Percentiles rank a stretch among this genome's conserved stretches.
These are phyloP conservation scores for Pistacia integerrima DNA, from an alignment of 345 rosid genomes.

Conservation along the genomic window DNA sequence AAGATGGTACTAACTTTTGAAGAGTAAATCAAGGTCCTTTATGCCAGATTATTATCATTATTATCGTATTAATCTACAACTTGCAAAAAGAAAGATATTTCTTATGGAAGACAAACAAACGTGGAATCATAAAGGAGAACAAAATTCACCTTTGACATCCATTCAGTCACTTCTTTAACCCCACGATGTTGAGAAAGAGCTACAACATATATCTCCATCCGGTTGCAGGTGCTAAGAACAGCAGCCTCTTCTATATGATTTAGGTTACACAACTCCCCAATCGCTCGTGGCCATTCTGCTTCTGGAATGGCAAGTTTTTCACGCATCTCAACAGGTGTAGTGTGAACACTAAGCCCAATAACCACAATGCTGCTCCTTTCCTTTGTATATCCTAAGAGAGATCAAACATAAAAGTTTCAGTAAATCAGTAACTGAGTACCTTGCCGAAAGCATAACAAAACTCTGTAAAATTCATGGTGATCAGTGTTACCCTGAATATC, in stretches of 20 bases:
- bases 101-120: background rate
- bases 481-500: background rate
- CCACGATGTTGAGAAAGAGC: constrained; percentile 83
- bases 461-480: background rate
- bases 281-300: constrained; percentile 85
- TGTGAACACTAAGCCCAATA: constrained; percentile 76
- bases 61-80: background rate
- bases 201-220: constrained; percentile 76
- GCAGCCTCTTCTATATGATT: constrained; percentile 93
- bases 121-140: constrained; percentile 3
- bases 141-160: constrained; percentile 80
- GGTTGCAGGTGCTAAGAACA: constrained; percentile 81
- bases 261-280: constrained; percentile 76
- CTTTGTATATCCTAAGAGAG: constrained; percentile 62
- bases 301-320: constrained; percentile 84
- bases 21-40: background rate
- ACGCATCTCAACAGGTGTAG: constrained; percentile 80
- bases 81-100: background rate
- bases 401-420: constrained; percentile 8
- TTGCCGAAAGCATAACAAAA: background rate
- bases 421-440: constrained; percentile 3
- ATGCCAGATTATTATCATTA: background rate
- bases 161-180: constrained; percentile 81
- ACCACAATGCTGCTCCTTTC: constrained; percentile 75
- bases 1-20: background rate